Base-by-base conservation (phyloP, 306 rosid genomes). In the Abrus pulchellus region DNA sequence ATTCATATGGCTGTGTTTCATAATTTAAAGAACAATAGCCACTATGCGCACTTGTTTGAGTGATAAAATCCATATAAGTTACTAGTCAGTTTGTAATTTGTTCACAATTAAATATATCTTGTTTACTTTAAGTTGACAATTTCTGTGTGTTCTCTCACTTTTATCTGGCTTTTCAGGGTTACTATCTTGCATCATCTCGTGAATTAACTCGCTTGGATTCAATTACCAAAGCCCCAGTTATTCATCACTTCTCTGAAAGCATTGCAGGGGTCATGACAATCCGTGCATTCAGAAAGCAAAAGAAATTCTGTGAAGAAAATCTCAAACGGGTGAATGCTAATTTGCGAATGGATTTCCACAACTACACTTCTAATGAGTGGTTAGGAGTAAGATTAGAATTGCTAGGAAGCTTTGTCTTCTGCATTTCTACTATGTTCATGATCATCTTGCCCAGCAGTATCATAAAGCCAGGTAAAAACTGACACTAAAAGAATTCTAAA, bases 191-290 rank as follows among this genome's bases (percentile, higher is more conserved):
- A 52, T 59, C 97, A 79, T 91, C 97, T 76, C 90, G 97, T 9
- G 97, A 93, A 61, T 62, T 93, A 55, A 91, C 97, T 69, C 94
- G 94, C 1, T 74, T 93, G 3, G 97, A 93, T 75, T 82, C 88
- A 5, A 93, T 93, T 75, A 91, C 97, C 8, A 93, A 93, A 73
- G 97, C 97, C 3, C 97, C 94, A 28, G 81, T 93, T 11, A 93
- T 93, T 83, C 94, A 91, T 76, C 88, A 93, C 75, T 93, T 93
- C 86, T 93, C 97, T 36, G 97, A 93, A 82, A 93, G 90, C 86
- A 87, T 93, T 50, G 77, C 93, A 0, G 97, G 97, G 6, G 97
- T 93, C 32, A 87, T 91, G 94, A 93, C 97, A 0, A 90, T 93
- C 59, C 92, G 97, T 27, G 79, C 92, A 14, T 93, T 93, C 85